Conservation (phyloP, 805 yeast genomes). For the Saturnispora besseyi region DNA sequence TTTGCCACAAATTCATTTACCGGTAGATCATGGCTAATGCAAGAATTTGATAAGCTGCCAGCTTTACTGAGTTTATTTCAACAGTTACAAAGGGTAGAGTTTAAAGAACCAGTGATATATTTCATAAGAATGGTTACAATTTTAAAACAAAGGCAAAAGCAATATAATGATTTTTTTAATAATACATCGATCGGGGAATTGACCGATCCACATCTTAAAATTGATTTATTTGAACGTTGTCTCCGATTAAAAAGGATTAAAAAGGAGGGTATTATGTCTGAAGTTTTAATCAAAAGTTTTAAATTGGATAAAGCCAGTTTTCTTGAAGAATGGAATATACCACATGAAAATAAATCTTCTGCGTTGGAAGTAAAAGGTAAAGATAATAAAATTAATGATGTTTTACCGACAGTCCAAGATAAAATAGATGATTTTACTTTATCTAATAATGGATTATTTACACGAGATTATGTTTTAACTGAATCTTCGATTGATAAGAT, state of each 20-base stretch:
- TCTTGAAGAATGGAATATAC: constrained; percentile 6
- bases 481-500: background rate
- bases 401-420: background rate
- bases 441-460: constrained; percentile 8
- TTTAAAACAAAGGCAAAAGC: background rate
- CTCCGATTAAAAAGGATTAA: background rate
- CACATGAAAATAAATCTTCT: background rate
- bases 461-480: background rate
- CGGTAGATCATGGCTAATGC: constrained; percentile 2
- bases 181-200: background rate
- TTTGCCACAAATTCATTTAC: constrained; percentile 8
- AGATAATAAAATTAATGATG: background rate
- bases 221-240: constrained; percentile 3
- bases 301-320: constrained; percentile 7
- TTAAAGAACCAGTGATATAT: constrained; percentile 4
- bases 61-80: constrained; percentile 4
- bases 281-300: constrained; percentile 3
- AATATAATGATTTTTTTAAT: constrained; percentile 1
- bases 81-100: background rate
- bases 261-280: background rate
- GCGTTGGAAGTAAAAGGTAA: background rate
- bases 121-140: constrained; percentile 7
- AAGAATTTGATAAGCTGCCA: background rate
- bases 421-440: constrained; percentile 3
- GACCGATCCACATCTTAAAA: constrained; percentile 1